Evolutionary conservation across 148 eudicot genomes (phyloP), one percentile per base, ranked within the genome.

Genomic region (Chenopodium suecicum): DNA sequence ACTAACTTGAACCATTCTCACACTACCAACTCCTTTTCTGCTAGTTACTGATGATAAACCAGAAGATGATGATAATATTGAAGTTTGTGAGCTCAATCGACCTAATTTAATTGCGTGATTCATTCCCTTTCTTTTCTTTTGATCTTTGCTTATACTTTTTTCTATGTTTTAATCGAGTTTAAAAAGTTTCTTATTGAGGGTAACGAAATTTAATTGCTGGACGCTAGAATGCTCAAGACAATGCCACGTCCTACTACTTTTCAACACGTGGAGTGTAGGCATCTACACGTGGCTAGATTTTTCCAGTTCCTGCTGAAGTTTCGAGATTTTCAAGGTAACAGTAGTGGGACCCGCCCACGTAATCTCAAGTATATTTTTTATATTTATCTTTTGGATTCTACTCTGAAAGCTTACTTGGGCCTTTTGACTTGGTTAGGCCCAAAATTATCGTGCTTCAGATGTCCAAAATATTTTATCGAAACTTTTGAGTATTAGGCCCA

Each of bases 21-120:
- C 68, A 31, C 68, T 23, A 17, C 32, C 75, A 14, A 7, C 73
- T 63, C 19, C 46, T 62, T 27, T 17, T 17, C 52, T 70, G 14
- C 47, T 6, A 13, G 13, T 71, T 16, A 22, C 1, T 7, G 82
- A 60, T 22, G 25, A 27, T 17, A 27, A 77, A 46, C 19, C 27
- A 27, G 27, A 70, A n/a, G 17, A 63, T 32, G 29, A 58, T 2
- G 10, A 54, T 25, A 22, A 22, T 2, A 2, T 44, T 44, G 20
- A 7, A 25, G 73, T 13, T 20, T 48, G 47, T 65, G 74, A 47
- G 17, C 37, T 34, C 1, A 48, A 11, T 1, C 73, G 79, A 50
- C 76, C 54, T 65, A 79, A 60, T 58, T 70, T 79, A 1, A 37
- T 75, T 50, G 79, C 74, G 32, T 50, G 46, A 64, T 81, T 81